Percentiles rank a stretch among this genome's conserved stretches.
Evolutionary conservation across 805 yeast species (phyloP).

Genomic region (Metschnikowia gelsemii): DNA sequence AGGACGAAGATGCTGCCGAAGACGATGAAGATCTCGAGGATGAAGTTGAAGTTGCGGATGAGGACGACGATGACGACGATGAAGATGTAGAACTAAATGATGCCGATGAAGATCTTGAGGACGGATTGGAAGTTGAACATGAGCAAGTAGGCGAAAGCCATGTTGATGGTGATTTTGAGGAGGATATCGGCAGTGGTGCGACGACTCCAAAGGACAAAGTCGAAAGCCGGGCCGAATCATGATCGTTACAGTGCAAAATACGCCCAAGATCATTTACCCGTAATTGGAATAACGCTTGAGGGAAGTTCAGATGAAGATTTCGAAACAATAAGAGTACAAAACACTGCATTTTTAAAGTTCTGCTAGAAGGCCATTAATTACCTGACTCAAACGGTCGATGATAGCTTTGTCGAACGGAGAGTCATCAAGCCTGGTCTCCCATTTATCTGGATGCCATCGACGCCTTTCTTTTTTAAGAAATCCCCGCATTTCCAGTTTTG

Average conservation of each 20-base stretch:
- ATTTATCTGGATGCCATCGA: slow-evolving; percentile 72
- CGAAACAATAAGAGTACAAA: no score
- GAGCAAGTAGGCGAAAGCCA: slow-evolving; percentile 9
- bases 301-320: no score
- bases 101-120: slow-evolving; percentile 14
- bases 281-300: no score
- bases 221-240: not conserved
- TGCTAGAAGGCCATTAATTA: slow-evolving; percentile 26
- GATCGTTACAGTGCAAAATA: not conserved
- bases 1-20: slow-evolving; percentile 27
- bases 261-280: not conserved
- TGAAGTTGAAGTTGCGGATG: slow-evolving; percentile 13
- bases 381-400: slow-evolving; percentile 31
- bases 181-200: slow-evolving; percentile 18
- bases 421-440: slow-evolving; percentile 35
- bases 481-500: slow-evolving; percentile 18
- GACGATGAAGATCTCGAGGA: slow-evolving; percentile 20
- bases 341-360: slow-evolving; percentile 1
- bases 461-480: slow-evolving; percentile 50
- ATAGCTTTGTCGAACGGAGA: slow-evolving; percentile 27
- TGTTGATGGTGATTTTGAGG: slow-evolving; percentile 6
- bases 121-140: slow-evolving; percentile 12
- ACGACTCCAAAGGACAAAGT: slow-evolving; percentile 21
- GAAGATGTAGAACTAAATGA: slow-evolving; percentile 14
- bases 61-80: slow-evolving; percentile 13